phyloP scores from a whole-genome alignment of 768 basidiomycete genomes.

The Russula lepida region DNA sequence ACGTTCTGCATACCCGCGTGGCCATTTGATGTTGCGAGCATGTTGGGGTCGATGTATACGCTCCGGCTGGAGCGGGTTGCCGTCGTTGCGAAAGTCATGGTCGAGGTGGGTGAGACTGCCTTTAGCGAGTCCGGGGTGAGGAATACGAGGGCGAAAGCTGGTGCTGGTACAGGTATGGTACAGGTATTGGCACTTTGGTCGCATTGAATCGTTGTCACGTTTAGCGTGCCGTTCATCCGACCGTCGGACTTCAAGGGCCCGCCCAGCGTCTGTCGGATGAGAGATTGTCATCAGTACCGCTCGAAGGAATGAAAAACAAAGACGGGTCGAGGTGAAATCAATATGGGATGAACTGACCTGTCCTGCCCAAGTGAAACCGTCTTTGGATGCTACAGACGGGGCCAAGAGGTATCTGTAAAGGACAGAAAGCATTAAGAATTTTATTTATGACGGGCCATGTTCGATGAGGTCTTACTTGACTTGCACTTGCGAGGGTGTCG shows the following conservation, averaged over 20 bases:
- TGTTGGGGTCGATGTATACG: slow-evolving; percentile 45
- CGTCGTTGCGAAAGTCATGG: slow-evolving; percentile 43
- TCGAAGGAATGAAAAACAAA: not conserved
- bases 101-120: slow-evolving; percentile 31
- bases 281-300: not conserved
- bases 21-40: slow-evolving; percentile 59
- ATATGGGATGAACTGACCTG: slow-evolving; percentile 38
- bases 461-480: slow-evolving; percentile 39
- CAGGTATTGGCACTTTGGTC: slow-evolving; percentile 47
- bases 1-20: slow-evolving; percentile 29
- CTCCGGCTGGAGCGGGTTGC: slow-evolving; percentile 41
- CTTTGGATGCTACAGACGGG: slow-evolving; percentile 46
- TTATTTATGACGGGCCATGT: not conserved
- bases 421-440: not conserved
- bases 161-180: slow-evolving; percentile 54
- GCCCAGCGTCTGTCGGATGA: slow-evolving; percentile 44
- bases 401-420: slow-evolving; percentile 48
- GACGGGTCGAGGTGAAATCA: not conserved
- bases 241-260: slow-evolving; percentile 58
- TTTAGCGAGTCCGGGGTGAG: slow-evolving; percentile 37
- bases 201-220: slow-evolving; percentile 54
- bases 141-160: slow-evolving; percentile 71
- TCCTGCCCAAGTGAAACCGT: slow-evolving; percentile 70
- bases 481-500: slow-evolving; percentile 40
- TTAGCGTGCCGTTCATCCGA: slow-evolving; percentile 46